Evolutionary conservation across 2,329 filamentous ascomycete genomes (phyloP).

Genomic region (Fusarium multiceps): DNA sequence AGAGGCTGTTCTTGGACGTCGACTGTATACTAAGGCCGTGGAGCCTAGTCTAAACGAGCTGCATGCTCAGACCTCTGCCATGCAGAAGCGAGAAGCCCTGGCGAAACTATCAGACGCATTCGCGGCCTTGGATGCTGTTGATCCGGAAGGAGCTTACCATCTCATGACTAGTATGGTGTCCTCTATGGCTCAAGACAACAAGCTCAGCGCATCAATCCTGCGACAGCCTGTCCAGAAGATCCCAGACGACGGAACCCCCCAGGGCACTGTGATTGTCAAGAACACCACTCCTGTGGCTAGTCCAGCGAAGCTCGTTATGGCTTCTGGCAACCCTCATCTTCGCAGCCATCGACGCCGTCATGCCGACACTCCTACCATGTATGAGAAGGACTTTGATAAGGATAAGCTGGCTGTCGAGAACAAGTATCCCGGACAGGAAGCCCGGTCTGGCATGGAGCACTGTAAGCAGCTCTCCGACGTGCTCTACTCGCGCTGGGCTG

Average conservation of each 20-base stretch:
- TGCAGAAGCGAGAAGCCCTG: slow-evolving; percentile 82
- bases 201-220: slow-evolving; percentile 66
- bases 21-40: slow-evolving; percentile 82
- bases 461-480: slow-evolving; percentile 89
- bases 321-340: slow-evolving; percentile 85
- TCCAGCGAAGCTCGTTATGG: slow-evolving; percentile 76
- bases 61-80: slow-evolving; percentile 78
- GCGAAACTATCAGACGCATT: slow-evolving; percentile 87
- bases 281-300: slow-evolving; percentile 58
- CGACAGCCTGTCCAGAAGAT: slow-evolving; percentile 54
- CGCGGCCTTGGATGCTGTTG: slow-evolving; percentile 82
- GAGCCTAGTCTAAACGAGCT: slow-evolving; percentile 87
- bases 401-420: slow-evolving; percentile 62
- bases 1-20: slow-evolving; percentile 83
- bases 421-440: slow-evolving; percentile 66
- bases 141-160: slow-evolving; percentile 91
- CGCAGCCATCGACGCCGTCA: slow-evolving; percentile 80
- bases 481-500: slow-evolving; percentile 89
- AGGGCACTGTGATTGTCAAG: slow-evolving; percentile 69
- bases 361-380: slow-evolving; percentile 54
- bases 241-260: slow-evolving; percentile 59
- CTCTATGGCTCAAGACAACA: slow-evolving; percentile 76
- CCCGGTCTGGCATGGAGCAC: slow-evolving; percentile 86
- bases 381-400: slow-evolving; percentile 59
- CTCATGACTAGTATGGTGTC: slow-evolving; percentile 82